A percentile compares a stretch with the other conserved stretches of the same genome.
Evolutionary conservation across 768 basidiomycete species (phyloP).

Genomic region (Rhodotorula paludigena): DNA sequence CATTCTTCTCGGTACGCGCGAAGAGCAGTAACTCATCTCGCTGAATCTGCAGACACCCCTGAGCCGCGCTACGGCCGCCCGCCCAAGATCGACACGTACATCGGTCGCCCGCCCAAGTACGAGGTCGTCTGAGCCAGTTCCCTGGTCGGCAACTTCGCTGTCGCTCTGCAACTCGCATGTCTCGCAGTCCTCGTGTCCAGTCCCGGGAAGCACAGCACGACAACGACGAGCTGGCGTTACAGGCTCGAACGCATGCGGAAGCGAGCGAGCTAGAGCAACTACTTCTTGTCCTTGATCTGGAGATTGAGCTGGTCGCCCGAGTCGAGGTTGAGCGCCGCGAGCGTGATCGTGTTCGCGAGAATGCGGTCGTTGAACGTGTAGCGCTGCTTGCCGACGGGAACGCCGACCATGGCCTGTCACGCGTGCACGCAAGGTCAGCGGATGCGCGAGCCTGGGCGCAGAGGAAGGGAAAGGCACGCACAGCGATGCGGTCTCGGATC

Average conservation of each 20-base stretch:
- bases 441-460: not conserved
- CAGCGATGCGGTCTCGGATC: conserved; percentile 72
- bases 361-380: conserved; percentile 33
- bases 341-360: conserved; percentile 37
- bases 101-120: conserved; percentile 3
- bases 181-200: too few relatives aligned
- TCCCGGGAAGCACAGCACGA: not conserved
- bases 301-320: conserved; percentile 24
- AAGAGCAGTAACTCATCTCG: not conserved
- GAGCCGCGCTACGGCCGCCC: conserved; percentile 60
- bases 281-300: conserved; percentile 39
- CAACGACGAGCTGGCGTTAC: not conserved
- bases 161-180: not conserved
- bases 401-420: conserved; percentile 24
- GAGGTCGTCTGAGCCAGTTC: not conserved
- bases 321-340: conserved; percentile 40
- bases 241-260: not conserved
- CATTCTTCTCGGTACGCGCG: not conserved
- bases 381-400: conserved; percentile 39
- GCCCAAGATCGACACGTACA: conserved; percentile 55
- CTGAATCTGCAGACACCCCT: conserved; percentile 46
- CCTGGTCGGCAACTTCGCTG: not conserved
- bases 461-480: not conserved
- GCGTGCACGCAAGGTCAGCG: not conserved
- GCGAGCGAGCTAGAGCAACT: not conserved